Evolutionary conservation across 2,329 filamentous ascomycete species (phyloP), one percentile per base, ranked within the genome.

Genomic region (Xylaria sp.): DNA sequence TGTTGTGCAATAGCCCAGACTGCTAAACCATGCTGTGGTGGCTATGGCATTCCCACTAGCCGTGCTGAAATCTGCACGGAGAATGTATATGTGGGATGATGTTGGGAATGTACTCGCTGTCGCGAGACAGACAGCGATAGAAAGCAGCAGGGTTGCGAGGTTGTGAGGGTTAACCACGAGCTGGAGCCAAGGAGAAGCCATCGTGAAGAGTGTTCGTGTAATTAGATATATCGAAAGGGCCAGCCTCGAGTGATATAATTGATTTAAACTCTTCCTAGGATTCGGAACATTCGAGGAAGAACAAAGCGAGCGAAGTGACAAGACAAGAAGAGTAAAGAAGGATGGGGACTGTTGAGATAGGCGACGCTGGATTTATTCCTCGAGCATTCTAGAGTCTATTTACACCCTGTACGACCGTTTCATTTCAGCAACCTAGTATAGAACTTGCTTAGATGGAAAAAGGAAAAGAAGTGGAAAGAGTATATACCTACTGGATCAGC

Each of bases 1-100:
- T 1, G 40, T n/a, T 3, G 54, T 51, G 33, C 66, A 68, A 37
- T 66, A 66, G 4, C 66, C 66, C 3, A 51, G 12, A 19, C 31
- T 52, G 35, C 60, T 19, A 17, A 68, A 61, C 66, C 66, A 68
- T 14, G 54, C 52, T 6, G 61, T 67, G 15, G 51, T 52, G 31
- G 46, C 19, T 8, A 43, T 31, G 8, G 45, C 43, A 33, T 52
- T 33, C n/a, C 19, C 25, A 31, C 33, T 17, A 17, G 50, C 25
- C 21, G 4, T 51, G 56, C 17, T 21, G 19, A 59, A 61, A 15
- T 66, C 64, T 28, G 55, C 56, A 17, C 61, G 60, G 12, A 60
- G 19, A 11, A 66, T 25, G 43, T 67, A 66, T 17, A 57, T 21
- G 6, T 23, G 8, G 7, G 64, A 35, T 6, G 61, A 64, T 12